Evolutionary conservation across 2,329 filamentous ascomycete genomes (phyloP).

Genomic region (Aciculosporium take): DNA sequence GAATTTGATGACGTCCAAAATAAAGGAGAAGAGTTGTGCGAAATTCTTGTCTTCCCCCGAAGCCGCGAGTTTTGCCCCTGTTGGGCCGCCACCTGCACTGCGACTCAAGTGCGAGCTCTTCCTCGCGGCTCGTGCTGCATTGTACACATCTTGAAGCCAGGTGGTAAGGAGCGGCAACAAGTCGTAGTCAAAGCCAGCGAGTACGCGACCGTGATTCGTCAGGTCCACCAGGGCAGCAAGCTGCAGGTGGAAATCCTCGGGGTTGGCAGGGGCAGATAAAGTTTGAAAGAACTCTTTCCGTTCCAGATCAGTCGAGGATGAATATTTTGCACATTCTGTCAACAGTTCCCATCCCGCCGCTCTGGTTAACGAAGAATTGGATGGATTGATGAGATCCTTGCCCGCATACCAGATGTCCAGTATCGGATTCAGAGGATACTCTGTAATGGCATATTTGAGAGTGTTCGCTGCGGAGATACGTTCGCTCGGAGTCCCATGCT

Average conservation of each 20-base stretch:
- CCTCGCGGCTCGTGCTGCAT: slow-evolving; percentile 35
- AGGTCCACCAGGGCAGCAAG: slow-evolving; percentile 48
- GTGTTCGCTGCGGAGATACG: slow-evolving; percentile 42
- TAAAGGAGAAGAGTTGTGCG: slow-evolving; percentile 47
- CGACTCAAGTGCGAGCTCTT: slow-evolving; percentile 26
- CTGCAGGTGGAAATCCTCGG: slow-evolving; percentile 52
- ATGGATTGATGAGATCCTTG: slow-evolving; percentile 47
- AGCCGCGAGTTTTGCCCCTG: slow-evolving; percentile 22
- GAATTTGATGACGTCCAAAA: slow-evolving; percentile 59
- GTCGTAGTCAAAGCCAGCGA: slow-evolving; percentile 55
- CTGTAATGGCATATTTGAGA: slow-evolving; percentile 40
- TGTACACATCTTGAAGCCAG: slow-evolving; percentile 46
- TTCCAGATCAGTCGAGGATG: slow-evolving; percentile 50
- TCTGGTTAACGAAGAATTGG: slow-evolving; percentile 38
- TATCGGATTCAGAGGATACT: slow-evolving; percentile 44
- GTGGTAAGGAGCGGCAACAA: slow-evolving; percentile 45
- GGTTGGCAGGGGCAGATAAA: slow-evolving; percentile 38
- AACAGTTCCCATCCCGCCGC: slow-evolving; percentile 51
- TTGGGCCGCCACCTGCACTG: slow-evolving; percentile 20
- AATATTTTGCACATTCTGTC: slow-evolving; percentile 49
- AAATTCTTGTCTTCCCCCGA: slow-evolving; percentile 47
- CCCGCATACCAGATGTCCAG: slow-evolving; percentile 52
- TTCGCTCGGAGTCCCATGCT: slow-evolving; percentile 35
- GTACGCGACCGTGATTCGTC: slow-evolving; percentile 44
- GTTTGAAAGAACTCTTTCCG: slow-evolving; percentile 52